phyloP scores from a whole-genome alignment of 176 grass and related monocot genomes.

The Saccharum spontaneum region DNA sequence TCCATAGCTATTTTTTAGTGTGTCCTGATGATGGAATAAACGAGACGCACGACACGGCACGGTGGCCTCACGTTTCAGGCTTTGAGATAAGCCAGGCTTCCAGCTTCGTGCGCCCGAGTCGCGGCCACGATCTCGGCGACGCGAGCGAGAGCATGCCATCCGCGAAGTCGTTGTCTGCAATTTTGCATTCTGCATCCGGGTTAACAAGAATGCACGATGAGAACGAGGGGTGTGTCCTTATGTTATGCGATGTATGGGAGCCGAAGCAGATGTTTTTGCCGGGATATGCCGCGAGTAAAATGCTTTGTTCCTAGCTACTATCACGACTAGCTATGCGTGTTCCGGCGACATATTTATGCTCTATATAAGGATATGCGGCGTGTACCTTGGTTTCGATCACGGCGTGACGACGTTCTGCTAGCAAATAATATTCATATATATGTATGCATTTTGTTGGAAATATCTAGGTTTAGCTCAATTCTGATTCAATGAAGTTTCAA shows the following conservation, averaged over 20 bases:
- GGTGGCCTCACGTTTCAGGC: neutral
- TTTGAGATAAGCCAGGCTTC: neutral
- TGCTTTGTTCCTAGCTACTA: neutral
- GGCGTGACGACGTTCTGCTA: no score
- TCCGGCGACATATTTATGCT: neutral
- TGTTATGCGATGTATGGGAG: neutral
- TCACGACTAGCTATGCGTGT: neutral
- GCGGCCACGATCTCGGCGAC: slow-evolving; percentile 21
- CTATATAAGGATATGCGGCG: no score
- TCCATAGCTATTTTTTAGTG: neutral
- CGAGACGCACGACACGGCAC: neutral
- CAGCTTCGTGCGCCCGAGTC: slow-evolving; percentile 11
- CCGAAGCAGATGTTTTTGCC: neutral
- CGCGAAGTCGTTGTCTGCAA: neutral
- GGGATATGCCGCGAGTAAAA: slow-evolving; percentile 4
- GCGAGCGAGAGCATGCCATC: neutral
- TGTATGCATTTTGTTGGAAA: no score
- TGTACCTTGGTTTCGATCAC: no score
- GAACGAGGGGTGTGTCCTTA: neutral
- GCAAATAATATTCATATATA: no score
- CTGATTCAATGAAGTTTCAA: no score
- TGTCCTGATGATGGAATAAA: neutral
- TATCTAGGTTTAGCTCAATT: no score
- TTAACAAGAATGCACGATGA: neutral
- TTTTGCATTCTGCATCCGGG: neutral